Base-by-base conservation (phyloP, 202 grass and related monocot genomes). In the Saccharum hybrid region DNA sequence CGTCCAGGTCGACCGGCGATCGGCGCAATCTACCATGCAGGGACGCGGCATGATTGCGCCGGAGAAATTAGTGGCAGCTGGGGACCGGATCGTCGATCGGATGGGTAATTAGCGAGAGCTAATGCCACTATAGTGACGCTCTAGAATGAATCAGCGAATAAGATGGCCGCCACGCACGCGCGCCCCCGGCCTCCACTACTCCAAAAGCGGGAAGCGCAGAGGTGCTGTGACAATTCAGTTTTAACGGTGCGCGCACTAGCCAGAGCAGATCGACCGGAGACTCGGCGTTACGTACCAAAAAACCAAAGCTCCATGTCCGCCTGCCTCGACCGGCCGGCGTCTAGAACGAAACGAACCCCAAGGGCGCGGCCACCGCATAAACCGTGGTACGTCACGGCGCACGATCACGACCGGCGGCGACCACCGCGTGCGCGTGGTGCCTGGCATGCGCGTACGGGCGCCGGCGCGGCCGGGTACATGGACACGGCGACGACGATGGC, bases 221-320 rank as follows among this genome's bases (percentile, higher is more conserved):
- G 21, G 10, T 11, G 84, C 71, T 52, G 45, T 76, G 84, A 87
- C 52, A 90, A 75, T 4, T 90, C 68, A 90, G 84, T 87, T 83
- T 80, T 90, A 90, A 90, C 88, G 84, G 84, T 87, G 84, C 12
- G 72, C 7, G 8, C 21, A 13, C 51, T 56, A 56, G 4, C 5
- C 16, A 19, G 49, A 52, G 5, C 49, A 19, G 16, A 52, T 15
- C 1, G 48, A 16, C 18, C 14, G 40, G 40, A 42, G 33, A 33
- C 33, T 33, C 28, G 28, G 33, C 3, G 33, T 33, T 33, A 33
- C 33, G 33, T 33, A 33, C 33, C 33, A 33, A 33, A 33, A 3
- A 2, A 33, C 33, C 33, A 33, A 33, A 33, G 33, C 33, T 33
- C 48, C 15, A 18, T 16, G 13, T 4, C 46, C 13, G 13, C 1